phyloP scores from a whole-genome alignment of 441 rosid genomes.

The Isatis lusitanica region DNA sequence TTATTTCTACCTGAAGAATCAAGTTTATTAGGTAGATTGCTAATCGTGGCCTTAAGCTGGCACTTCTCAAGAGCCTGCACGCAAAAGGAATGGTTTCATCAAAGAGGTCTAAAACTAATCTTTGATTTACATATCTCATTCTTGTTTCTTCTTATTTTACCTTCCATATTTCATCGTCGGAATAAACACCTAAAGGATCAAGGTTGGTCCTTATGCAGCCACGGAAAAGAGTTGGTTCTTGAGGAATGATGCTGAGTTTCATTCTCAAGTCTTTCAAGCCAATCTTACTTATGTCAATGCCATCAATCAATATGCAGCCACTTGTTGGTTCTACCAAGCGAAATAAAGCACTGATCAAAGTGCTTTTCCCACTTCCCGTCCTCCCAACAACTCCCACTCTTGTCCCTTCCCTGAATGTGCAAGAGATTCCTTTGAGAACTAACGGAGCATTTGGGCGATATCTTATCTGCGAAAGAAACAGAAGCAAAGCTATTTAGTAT shows the following conservation, averaged over 20 bases:
- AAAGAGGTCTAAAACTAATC: background rate
- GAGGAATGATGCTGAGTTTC: constrained; percentile 93
- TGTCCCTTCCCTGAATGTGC: constrained; percentile 74
- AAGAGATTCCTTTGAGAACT: constrained; percentile 83
- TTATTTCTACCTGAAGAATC: constrained; percentile 64
- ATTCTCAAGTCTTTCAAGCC: constrained; percentile 80
- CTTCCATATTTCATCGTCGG: constrained; percentile 81
- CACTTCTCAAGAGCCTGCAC: constrained; percentile 85
- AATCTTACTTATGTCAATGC: constrained; percentile 66
- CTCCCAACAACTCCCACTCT: constrained; percentile 88
- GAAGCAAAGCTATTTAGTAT: background rate
- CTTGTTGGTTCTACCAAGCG: constrained; percentile 80
- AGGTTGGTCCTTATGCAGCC: constrained; percentile 79
- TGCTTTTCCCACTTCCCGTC: constrained; percentile 91
- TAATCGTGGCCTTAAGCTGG: constrained; percentile 73
- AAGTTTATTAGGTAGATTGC: constrained; percentile 65
- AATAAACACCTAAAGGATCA: constrained; percentile 75
- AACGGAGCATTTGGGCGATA: constrained; percentile 75
- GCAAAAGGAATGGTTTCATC: constrained; percentile 9
- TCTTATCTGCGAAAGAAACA: constrained; percentile 50
- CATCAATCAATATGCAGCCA: constrained; percentile 68
- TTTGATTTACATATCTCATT: background rate
- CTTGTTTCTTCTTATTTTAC: constrained; percentile 35
- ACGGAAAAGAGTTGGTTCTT: constrained; percentile 80
- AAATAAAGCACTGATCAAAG: constrained; percentile 82